Conservation (phyloP, 2,329 filamentous ascomycete genomes). For the Ambrosiella xylebori region DNA sequence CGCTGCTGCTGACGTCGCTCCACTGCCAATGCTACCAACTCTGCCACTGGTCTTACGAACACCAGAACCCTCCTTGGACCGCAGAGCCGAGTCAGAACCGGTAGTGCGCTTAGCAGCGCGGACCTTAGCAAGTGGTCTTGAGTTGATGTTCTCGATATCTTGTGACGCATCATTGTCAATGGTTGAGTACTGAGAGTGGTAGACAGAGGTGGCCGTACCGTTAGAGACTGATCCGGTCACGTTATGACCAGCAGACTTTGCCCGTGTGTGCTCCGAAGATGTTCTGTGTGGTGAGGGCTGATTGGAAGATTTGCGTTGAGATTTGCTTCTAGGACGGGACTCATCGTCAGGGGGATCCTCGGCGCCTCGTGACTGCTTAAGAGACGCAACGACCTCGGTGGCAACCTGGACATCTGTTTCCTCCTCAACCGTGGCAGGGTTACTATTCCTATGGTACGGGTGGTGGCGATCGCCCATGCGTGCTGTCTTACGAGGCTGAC, state of each 20-base stretch:
- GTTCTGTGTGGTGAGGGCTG: constrained; percentile 10
- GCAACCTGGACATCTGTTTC: constrained; percentile 32
- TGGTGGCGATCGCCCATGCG: constrained; percentile 55
- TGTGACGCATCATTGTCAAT: constrained; percentile 52
- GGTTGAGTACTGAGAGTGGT: constrained; percentile 25
- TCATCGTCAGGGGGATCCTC: constrained; percentile 52
- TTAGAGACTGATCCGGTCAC: constrained; percentile 1
- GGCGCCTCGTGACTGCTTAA: constrained; percentile 40
- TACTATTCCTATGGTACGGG: constrained; percentile 45
- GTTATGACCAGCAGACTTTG: constrained; percentile 57
- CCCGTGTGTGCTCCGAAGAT: constrained; percentile 5
- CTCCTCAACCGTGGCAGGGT: constrained; percentile 28
- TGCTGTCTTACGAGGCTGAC: constrained; percentile 80
- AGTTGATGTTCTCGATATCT: constrained; percentile 54
- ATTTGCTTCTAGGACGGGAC: constrained; percentile 56
- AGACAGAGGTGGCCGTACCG: constrained; percentile 43
- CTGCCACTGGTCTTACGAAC: constrained; percentile 51
- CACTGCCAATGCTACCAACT: constrained; percentile 37
- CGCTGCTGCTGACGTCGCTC: constrained; percentile 19
- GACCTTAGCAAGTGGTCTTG: constrained; percentile 15
- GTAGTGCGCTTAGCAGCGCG: constrained; percentile 10
- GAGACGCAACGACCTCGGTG: constrained; percentile 42
- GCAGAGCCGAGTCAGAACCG: constrained; percentile 28
- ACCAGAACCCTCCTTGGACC: constrained; percentile 33
- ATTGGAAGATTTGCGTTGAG: constrained; percentile 42